Base-by-base conservation (phyloP, 352 stramenopile species). In the Hyaloperonospora brassicae region DNA sequence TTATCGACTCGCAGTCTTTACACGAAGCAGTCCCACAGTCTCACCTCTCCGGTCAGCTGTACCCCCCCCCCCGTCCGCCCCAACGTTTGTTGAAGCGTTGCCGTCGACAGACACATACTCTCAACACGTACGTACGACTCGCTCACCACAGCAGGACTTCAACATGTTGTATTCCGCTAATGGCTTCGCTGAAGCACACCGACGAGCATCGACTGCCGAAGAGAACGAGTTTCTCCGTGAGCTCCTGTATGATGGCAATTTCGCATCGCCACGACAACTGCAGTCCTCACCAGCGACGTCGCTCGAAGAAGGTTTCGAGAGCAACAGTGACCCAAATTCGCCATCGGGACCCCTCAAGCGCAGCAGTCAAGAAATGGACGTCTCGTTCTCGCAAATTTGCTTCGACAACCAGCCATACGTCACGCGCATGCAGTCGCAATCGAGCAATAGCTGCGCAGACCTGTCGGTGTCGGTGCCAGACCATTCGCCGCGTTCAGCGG, bases 151-250 rank as follows among this genome's bases (percentile, higher is more conserved):
- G 17, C 39, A 55, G 25, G 35, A 46, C 27, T n/a, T 24, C 46
- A 71, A 52, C 11, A 87, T 90, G 76, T 90, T 90, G 21, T 44
- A 34, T 53, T 89, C 87, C 52, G 71, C 76, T 21, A 84, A 72
- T 54, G 72, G 73, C 40, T 89, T 76, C 60, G 61, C 83, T 58
- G 79, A 89, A 59, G 68, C 74, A 52, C 75, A 86, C 45, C 74
- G 79, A 10, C 73, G 76, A 8, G 51, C 62, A n/a, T 57, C 70
- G 13, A 31, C 51, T 41, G 71, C 54, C 17, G 79, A 90, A 57
- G 80, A 90, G 43, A 81, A 67, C 39, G 80, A 90, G 59, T 87
- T 90, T 36, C 54, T 90, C 50, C 76, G 78, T 22, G 80, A 90
- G 59, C 60, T 90, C 11, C 62, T 90, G 9, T 70, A 88, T 17